Percentiles rank a stretch among this genome's conserved stretches.
Conservation (phyloP, 192 early-diverging fungal species). For the Blastocladiella britannica region DNA sequence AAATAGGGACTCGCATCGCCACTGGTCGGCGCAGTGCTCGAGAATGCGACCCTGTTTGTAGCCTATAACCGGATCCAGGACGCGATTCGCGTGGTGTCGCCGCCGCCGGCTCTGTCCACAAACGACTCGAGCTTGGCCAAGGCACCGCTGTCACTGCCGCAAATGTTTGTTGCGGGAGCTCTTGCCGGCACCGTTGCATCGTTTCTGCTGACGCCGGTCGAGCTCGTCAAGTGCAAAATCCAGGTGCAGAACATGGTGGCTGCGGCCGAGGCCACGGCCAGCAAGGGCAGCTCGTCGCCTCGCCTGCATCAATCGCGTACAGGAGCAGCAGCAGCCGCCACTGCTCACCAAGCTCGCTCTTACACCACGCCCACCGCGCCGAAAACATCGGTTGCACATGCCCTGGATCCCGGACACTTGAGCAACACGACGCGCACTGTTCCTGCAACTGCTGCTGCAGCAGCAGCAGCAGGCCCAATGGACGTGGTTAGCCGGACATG, state of each 20-base stretch:
- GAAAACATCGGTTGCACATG: not conserved
- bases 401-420: not conserved
- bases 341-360: not conserved
- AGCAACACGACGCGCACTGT: not conserved
- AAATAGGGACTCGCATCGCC: slow-evolving; percentile 73
- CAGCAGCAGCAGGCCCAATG: slow-evolving; percentile 26
- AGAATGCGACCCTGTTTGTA: slow-evolving; percentile 77
- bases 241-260: slow-evolving; percentile 55
- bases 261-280: not conserved
- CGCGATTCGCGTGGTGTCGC: slow-evolving; percentile 30
- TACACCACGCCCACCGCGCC: not conserved
- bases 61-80: slow-evolving; percentile 67
- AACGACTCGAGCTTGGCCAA: slow-evolving; percentile 8
- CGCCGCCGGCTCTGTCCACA: slow-evolving; percentile 7
- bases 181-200: slow-evolving; percentile 70
- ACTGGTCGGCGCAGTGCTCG: slow-evolving; percentile 78
- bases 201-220: slow-evolving; percentile 78
- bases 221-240: slow-evolving; percentile 88
- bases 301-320: no score
- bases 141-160: slow-evolving; percentile 29
- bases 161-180: slow-evolving; percentile 61
- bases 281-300: not conserved
- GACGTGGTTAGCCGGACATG: slow-evolving; percentile 22
- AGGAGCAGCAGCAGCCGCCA: not conserved
- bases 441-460: no score